Percentiles rank a stretch among this genome's conserved stretches.
Conservation (phyloP, 75 land plant genomes). For the Azolla pinnata region DNA sequence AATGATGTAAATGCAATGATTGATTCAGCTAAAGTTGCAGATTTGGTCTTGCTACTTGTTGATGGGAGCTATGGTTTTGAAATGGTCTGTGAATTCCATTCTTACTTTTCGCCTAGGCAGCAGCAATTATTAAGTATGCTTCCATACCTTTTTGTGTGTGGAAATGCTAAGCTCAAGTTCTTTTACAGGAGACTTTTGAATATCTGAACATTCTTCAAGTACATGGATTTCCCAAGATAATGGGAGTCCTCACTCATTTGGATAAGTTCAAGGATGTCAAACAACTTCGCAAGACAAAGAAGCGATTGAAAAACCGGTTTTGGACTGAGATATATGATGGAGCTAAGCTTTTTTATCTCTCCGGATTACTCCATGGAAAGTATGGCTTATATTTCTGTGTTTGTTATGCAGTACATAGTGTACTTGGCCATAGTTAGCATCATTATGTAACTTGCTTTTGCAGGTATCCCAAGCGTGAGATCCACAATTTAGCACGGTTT, state of each 20-base stretch:
- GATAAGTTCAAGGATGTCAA: constrained; percentile 89
- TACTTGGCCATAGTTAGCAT: too few species aligned
- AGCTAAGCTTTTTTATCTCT: constrained; percentile 92
- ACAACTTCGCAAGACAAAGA: constrained; percentile 85
- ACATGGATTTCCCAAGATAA: constrained; percentile 95
- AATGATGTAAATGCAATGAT: constrained; percentile 99
- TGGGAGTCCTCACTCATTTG: constrained; percentile 97
- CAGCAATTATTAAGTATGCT: too few species aligned
- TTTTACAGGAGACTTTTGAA: constrained; percentile 95
- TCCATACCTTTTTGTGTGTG: too few species aligned
- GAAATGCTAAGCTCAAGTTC: too few species aligned
- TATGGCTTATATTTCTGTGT: too few species aligned
- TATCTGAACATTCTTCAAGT: constrained; percentile 84
- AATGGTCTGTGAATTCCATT: constrained; percentile 92
- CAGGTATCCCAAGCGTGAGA: constrained; percentile 91
- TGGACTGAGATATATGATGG: constrained; percentile 96
- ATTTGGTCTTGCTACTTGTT: constrained; percentile 79
- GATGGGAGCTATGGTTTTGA: constrained; percentile 99
- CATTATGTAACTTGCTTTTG: neutral
- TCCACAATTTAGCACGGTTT: constrained; percentile 92
- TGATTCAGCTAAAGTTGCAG: constrained; percentile 96
- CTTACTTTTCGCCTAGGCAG: too few species aligned
- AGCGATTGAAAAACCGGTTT: constrained; percentile 90
- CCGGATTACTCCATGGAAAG: constrained; percentile 96
- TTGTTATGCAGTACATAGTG: too few species aligned